Conservation (phyloP, 2,329 filamentous ascomycete genomes). For the Colletotrichum sansevieriae region DNA sequence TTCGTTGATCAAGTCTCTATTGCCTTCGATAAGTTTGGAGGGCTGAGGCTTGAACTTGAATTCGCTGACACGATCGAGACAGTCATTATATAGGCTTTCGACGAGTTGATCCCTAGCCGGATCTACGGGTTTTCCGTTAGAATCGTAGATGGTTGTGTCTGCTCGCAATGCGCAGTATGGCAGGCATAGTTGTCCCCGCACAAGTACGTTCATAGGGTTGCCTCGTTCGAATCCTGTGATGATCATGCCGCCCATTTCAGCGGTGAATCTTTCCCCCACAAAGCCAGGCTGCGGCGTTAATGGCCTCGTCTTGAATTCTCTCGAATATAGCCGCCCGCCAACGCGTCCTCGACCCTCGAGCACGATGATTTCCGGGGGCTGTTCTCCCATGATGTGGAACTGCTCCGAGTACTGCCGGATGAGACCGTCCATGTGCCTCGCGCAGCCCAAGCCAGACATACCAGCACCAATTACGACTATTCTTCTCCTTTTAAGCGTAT, state of each 20-base stretch:
- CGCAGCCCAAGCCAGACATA: constrained; percentile 93
- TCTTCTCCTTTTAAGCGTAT: constrained; percentile 63
- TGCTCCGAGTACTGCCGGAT: constrained; percentile 82
- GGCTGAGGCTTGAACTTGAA: constrained; percentile 85
- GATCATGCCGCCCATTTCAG: constrained; percentile 98
- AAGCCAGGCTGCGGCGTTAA: constrained; percentile 63
- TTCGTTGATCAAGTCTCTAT: constrained; percentile 83
- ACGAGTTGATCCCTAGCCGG: constrained; percentile 83
- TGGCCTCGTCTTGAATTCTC: constrained; percentile 71
- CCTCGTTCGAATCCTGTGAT: constrained; percentile 97
- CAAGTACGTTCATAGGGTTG: constrained; percentile 91
- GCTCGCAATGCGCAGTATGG: constrained; percentile 85
- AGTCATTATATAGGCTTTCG: constrained; percentile 94
- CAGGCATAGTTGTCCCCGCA: constrained; percentile 89
- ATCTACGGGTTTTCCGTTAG: constrained; percentile 82
- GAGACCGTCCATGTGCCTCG: constrained; percentile 89
- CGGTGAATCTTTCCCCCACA: constrained; percentile 78
- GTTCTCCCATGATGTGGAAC: constrained; percentile 74
- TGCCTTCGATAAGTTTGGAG: constrained; percentile 82
- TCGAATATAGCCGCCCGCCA: constrained; percentile 94
- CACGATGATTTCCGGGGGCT: constrained; percentile 80
- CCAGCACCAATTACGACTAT: constrained; percentile 92
- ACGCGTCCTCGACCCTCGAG: constrained; percentile 90
- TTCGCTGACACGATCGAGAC: constrained; percentile 89
- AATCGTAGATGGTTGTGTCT: constrained; percentile 92